Base-by-base conservation (phyloP, 228 moss, liverwort and hornwort genomes). In the Sphagnum magellanicum region DNA sequence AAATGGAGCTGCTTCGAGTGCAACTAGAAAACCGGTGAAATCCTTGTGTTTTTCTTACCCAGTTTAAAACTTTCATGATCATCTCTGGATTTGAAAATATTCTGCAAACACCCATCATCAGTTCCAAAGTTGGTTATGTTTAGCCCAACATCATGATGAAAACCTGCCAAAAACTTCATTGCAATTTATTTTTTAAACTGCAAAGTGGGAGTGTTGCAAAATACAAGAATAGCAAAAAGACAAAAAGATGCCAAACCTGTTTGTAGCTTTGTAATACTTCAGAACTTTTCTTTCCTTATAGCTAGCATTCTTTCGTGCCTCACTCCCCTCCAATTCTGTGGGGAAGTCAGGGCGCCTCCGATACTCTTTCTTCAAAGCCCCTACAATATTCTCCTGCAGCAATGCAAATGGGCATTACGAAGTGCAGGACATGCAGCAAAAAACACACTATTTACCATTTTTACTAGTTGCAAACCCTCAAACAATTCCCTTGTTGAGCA, bases 231-330 rank as follows among this genome's bases (percentile, higher is more conserved):
- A 32, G 32, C 32, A 32, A 32, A 32, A 32, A 32, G 32, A 32
- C 32, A 32, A 32, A 32, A 32, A 32, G 32, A 32, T 32, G 32
- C 32, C 32, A 32, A 32, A 86, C 86, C 72, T 83, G 61, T 83
- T 80, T 65, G 73, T 64, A 63, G 86, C 68, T 66, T 76, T 79
- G 65, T 86, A 86, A 60, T 46, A 66, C 75, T 86, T 86, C 49
- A 86, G 65, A 15, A 76, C 68, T 67, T 83, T 83, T 50, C 83
- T 82, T 74, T 86, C 86, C 52, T 59, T 74, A 72, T 86, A 86
- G 67, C 86, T 86, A 15, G 86, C 80, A 59, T 80, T 72, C 58
- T 72, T 86, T 0, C 75, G 73, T 16, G 67, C 67, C 8, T 61
- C 70, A 71, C 64, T 63, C 67, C 75, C 79, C 76, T 72, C 71